Conservation (phyloP, 768 basidiomycete genomes). For the Galerina sulciceps region DNA sequence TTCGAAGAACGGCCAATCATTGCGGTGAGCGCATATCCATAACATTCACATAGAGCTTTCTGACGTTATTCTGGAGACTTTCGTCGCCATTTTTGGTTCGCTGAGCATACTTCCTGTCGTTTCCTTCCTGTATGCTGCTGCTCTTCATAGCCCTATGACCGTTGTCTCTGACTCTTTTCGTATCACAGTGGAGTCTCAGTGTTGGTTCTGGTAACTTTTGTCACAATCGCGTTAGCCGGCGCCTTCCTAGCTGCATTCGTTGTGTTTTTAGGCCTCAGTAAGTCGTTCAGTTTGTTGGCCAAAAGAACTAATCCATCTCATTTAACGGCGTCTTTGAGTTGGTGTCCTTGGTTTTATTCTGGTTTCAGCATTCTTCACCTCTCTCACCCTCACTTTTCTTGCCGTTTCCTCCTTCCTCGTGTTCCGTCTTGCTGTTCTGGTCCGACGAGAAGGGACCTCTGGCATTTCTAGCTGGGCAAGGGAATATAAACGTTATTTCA, state of each 20-base stretch:
- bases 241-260: conserved; percentile 19
- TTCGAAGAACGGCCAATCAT: conserved; percentile 26
- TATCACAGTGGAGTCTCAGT: conserved; percentile 17
- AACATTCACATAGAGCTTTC: not conserved
- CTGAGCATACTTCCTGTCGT: conserved; percentile 25
- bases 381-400: conserved; percentile 24
- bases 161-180: not conserved
- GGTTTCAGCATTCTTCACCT: conserved; percentile 21
- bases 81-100: conserved; percentile 20
- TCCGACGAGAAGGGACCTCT: conserved; percentile 22
- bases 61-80: conserved; percentile 14
- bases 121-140: conserved; percentile 23
- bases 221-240: conserved; percentile 16
- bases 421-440: conserved; percentile 19
- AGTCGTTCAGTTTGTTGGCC: conserved; percentile 3
- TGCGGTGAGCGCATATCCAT: conserved; percentile 17
- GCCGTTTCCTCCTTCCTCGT: conserved; percentile 24
- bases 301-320: not conserved
- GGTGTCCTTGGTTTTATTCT: conserved; percentile 22
- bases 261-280: conserved; percentile 24
- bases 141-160: not conserved
- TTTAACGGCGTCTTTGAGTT: conserved; percentile 10
- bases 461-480: conserved; percentile 22
- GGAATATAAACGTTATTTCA: conserved; percentile 21
- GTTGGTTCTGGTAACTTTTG: conserved; percentile 18